These are phyloP conservation scores for Tulasnella sp. DNA, from an alignment of 768 basidiomycete species.

Conservation along the genomic window DNA sequence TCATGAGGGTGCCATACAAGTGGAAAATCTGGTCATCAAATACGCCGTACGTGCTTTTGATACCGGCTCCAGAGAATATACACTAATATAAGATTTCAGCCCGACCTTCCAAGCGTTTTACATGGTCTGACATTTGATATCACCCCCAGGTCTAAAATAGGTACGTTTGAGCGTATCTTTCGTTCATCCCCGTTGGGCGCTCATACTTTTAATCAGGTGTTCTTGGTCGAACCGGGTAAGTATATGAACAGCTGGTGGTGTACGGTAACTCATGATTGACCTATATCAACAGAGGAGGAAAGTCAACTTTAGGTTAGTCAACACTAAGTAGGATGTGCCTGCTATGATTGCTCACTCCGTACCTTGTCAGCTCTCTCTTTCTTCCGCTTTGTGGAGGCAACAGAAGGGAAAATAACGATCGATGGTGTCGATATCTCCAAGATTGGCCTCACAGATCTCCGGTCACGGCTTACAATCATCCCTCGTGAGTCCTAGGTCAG, in stretches of 20 bases:
- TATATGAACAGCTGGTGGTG: background rate
- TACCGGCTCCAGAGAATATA: background rate
- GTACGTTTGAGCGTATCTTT: background rate
- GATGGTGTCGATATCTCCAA: conserved; percentile 72
- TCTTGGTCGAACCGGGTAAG: conserved; percentile 32
- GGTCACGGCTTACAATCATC: conserved; percentile 66
- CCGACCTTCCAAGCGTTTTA: conserved; percentile 77
- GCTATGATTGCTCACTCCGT: background rate
- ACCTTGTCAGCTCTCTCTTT: conserved; percentile 50
- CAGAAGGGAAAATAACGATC: conserved; percentile 59
- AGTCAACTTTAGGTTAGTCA: conserved; percentile 47
- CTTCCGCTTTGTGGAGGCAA: conserved; percentile 86
- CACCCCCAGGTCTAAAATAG: conserved; percentile 15
- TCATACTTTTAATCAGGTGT: conserved; percentile 65
- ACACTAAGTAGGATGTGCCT: background rate
- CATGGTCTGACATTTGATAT: conserved; percentile 70
- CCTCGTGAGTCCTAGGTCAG: conserved; percentile 55
- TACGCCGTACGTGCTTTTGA: conserved; percentile 23
- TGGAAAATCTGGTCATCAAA: conserved; percentile 24
- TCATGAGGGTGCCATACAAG: conserved; percentile 29
- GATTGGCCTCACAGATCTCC: conserved; percentile 72
- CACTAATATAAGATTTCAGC: conserved; percentile 33
- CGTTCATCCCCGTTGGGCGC: too few species aligned
- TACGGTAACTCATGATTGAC: background rate
- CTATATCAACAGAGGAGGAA: conserved; percentile 59